Percentiles rank a stretch among this genome's conserved stretches.
Evolutionary conservation across 208 protist genomes (phyloP).

Genomic region (Strigomonas culicis): DNA sequence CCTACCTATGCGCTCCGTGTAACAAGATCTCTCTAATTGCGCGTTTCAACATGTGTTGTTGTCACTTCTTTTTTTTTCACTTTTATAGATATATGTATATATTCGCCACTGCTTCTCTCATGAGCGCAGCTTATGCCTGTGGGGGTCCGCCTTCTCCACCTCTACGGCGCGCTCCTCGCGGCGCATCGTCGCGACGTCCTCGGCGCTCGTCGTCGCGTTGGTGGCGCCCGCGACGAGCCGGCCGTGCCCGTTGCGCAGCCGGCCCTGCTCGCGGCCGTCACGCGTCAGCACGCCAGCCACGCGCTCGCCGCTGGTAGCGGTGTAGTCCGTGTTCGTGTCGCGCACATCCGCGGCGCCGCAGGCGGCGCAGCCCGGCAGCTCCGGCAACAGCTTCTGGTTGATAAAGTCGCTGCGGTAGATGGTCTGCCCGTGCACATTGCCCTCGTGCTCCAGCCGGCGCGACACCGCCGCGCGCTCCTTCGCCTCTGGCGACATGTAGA

Average conservation of each 20-base stretch:
- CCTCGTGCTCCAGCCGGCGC: constrained; percentile 62
- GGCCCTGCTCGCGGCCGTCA: constrained; percentile 16
- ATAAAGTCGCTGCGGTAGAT: constrained; percentile 68
- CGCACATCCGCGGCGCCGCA: constrained; percentile 20
- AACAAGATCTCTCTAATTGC: not conserved
- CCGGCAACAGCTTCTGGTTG: constrained; percentile 59
- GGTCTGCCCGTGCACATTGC: constrained; percentile 62
- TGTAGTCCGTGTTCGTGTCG: constrained; percentile 30
- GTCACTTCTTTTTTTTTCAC: not conserved
- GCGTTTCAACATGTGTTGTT: not conserved
- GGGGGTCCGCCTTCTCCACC: constrained; percentile 73
- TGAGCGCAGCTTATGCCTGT: constrained; percentile 61
- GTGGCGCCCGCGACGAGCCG: constrained; percentile 29
- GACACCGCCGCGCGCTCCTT: constrained; percentile 49
- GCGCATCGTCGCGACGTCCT: constrained; percentile 30
- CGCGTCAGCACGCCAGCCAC: constrained; percentile 45
- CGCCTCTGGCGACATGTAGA: constrained; percentile 34
- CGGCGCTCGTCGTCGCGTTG: not conserved
- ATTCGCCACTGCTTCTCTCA: too few relatives aligned
- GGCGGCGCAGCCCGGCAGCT: constrained; percentile 51
- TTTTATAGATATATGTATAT: too few relatives aligned
- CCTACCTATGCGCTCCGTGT: not conserved
- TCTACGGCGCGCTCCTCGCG: constrained; percentile 36
- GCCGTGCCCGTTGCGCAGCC: constrained; percentile 72
- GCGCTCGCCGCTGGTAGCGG: constrained; percentile 46